Conservation (phyloP, 2,329 filamentous ascomycete species). For the Penicillium sp. region DNA sequence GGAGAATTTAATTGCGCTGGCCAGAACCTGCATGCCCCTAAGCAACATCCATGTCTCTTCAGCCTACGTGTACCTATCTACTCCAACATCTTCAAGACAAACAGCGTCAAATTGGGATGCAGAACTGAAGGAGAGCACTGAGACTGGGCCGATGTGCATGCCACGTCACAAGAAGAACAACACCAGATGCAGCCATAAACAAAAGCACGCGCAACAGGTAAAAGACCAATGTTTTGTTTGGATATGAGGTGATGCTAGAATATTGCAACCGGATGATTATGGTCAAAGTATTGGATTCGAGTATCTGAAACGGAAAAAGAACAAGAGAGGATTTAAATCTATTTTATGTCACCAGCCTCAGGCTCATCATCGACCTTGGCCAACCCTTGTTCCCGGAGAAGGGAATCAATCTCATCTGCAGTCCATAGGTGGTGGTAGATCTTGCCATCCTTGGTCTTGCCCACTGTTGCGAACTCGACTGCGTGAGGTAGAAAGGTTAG, state of each 20-base stretch:
- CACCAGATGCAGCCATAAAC: constrained; percentile 26
- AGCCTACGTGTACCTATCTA: constrained; percentile 33
- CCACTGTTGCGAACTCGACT: constrained; percentile 99
- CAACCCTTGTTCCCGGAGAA: constrained; percentile 93
- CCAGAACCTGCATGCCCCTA: constrained; percentile 12
- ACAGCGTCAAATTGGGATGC: constrained; percentile 19
- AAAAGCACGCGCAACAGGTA: neutral
- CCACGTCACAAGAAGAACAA: constrained; percentile 34
- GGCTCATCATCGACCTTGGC: constrained; percentile 74
- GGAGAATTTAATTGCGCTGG: constrained; percentile 13
- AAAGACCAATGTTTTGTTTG: neutral
- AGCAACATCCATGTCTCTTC: constrained; percentile 9
- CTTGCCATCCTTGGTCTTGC: constrained; percentile 89
- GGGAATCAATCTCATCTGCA: constrained; percentile 89
- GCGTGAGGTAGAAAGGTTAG: constrained; percentile 17
- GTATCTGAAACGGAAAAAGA: constrained; percentile 24
- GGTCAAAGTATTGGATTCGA: constrained; percentile 31
- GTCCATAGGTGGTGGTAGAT: constrained; percentile 98
- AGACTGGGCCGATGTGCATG: constrained; percentile 28
- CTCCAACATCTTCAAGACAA: constrained; percentile 11
- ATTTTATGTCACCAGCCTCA: constrained; percentile 54
- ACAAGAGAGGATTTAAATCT: constrained; percentile 28
- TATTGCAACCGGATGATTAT: constrained; percentile 15
- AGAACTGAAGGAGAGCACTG: constrained; percentile 19
- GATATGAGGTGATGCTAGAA: constrained; percentile 7